Conservation (phyloP, 2,329 filamentous ascomycete genomes). For the Ophiostoma angusticollis region DNA sequence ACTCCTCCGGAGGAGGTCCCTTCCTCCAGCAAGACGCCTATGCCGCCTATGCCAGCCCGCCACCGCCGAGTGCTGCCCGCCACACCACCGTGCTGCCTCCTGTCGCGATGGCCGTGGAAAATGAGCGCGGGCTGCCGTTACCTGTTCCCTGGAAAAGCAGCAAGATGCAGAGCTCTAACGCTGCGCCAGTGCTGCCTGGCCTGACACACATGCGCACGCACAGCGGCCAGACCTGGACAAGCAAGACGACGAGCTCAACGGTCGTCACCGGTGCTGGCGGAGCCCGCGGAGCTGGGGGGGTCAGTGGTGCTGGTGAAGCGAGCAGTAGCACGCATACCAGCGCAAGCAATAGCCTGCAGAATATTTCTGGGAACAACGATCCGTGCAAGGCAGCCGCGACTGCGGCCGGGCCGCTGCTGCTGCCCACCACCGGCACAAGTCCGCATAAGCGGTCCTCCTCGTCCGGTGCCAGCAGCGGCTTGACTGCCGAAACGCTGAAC, state of each 20-base stretch:
- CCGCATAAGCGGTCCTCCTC: slow-evolving; percentile 6
- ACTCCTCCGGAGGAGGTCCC: slow-evolving; percentile 16
- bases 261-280: slow-evolving; percentile 8
- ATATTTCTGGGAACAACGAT: neutral
- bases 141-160: too few species aligned
- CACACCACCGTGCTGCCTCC: too few species aligned
- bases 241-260: slow-evolving; percentile 8
- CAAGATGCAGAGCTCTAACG: too few species aligned
- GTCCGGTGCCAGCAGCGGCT: slow-evolving; percentile 5
- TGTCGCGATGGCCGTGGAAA: too few species aligned
- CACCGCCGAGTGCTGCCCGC: too few species aligned
- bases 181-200: too few species aligned
- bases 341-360: slow-evolving; percentile 10
- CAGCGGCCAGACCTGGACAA: slow-evolving; percentile 6
- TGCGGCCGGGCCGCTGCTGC: neutral
- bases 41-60: too few species aligned
- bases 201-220: slow-evolving; percentile 4
- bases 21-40: too few species aligned
- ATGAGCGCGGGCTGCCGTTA: too few species aligned
- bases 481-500: neutral
- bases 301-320: too few species aligned
- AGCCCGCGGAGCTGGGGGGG: too few species aligned
- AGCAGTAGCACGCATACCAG: too few species aligned
- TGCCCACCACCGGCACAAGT: neutral
- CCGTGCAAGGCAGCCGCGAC: neutral